phyloP scores from a whole-genome alignment of 164 flowering plant species.

The Stephania yunnanensis region DNA sequence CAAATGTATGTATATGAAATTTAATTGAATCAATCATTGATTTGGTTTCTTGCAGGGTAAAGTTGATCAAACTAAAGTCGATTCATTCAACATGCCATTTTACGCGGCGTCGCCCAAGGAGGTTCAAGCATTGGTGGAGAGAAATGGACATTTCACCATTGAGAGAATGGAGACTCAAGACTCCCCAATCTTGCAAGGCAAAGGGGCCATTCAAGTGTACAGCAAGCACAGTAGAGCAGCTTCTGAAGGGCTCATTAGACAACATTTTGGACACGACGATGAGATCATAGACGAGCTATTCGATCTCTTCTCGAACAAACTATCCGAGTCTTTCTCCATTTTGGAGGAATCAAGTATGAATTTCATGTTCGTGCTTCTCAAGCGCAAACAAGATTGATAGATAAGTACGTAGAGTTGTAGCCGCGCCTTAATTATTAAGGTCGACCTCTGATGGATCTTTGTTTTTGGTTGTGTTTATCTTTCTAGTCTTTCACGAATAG shows the following conservation, averaged over 20 bases:
- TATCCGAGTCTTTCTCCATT: background rate
- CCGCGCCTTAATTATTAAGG: too few relatives aligned
- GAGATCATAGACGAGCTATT: background rate
- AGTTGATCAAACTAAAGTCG: slow-evolving; percentile 13
- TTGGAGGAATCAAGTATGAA: background rate
- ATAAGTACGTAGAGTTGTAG: too few relatives aligned
- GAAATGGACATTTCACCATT: slow-evolving; percentile 12
- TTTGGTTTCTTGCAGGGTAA: slow-evolving; percentile 15
- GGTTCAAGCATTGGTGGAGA: slow-evolving; percentile 2
- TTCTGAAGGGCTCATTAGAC: background rate
- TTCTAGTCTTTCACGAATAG: too few relatives aligned
- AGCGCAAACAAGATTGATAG: background rate
- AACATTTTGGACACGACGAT: background rate
- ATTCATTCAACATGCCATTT: slow-evolving; percentile 24
- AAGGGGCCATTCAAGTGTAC: too few relatives aligned
- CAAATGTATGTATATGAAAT: too few relatives aligned
- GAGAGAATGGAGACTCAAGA: slow-evolving; percentile 5
- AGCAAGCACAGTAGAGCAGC: background rate
- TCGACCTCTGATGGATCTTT: too few relatives aligned
- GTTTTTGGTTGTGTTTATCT: too few relatives aligned
- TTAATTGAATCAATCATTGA: background rate
- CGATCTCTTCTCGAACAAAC: background rate
- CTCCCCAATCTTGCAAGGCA: background rate
- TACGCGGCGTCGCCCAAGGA: slow-evolving; percentile 12
- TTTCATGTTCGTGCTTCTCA: background rate